Evolutionary conservation across 305 asterid species (phyloP), one percentile per base, ranked within the genome.

Genomic region (Fraxinus xanthoxyloides): DNA sequence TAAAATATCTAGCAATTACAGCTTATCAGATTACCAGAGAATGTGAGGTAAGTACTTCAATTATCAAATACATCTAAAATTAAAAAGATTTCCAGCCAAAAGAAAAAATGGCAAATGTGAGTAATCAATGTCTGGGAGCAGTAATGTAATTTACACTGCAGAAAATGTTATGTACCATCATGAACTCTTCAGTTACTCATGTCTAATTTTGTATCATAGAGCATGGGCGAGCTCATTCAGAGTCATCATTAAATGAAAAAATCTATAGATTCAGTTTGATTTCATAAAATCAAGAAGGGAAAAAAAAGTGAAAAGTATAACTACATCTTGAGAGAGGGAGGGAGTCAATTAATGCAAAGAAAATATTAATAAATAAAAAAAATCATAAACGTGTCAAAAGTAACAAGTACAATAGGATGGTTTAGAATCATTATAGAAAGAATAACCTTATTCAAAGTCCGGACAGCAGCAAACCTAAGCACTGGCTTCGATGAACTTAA

Each of bases 391-490:
- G 34, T 35, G 35, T 72, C 74, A 75, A 32, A 69, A 51, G 76
- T 78, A 24, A 12, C 28, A 7, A 7, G 32, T 15, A 65, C 15
- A 65, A 15, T 17, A 31, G 51, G 17, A 65, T 51, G 19, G 54
- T 72, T 80, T 46, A 6, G 65, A 17, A 80, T 77, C 31, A 72
- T 51, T 9, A 63, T 28, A 69, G 36, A 80, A 85, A 61, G 80
- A 81, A 88, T 82, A 79, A 95, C 98, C 98, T 93, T 95, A 80
- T 93, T 95, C 91, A 95, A 88, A 72, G 97, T 93, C 78, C 98
- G 97, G 86, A 95, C 95, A 87, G 98, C 97, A 89, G 98, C 98
- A 90, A 95, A 95, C 86, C 98, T 91, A 69, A 95, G 92, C 72
- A 95, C 98, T 8, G 98, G 98, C 90, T 95, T 95, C 10, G 97